phyloP scores from a whole-genome alignment of 2,329 filamentous ascomycete species.

The Sporothrix pseudoabietina region DNA sequence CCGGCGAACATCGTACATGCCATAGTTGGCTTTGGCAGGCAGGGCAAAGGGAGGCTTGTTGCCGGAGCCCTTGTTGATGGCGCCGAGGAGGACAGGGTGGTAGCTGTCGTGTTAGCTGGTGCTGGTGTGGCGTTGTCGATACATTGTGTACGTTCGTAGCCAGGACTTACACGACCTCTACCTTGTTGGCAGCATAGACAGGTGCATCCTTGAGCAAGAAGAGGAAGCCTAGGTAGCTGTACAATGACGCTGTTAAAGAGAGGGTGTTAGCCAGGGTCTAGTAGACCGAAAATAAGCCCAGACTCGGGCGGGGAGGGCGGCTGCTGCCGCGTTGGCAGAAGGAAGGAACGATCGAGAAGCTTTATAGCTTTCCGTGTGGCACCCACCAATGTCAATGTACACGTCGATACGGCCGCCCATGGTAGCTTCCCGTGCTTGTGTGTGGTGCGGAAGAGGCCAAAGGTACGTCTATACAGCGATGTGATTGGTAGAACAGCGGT shows the following conservation, averaged over 20 bases:
- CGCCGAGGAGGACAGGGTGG: conserved; percentile 71
- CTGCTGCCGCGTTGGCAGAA: background rate
- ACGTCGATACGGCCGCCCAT: conserved; percentile 36
- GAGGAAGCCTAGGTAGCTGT: conserved; percentile 59
- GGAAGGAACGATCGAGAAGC: conserved; percentile 6
- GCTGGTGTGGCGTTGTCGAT: background rate
- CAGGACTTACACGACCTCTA: conserved; percentile 65
- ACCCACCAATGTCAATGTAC: conserved; percentile 67
- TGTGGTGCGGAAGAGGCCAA: background rate
- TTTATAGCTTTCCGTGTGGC: background rate
- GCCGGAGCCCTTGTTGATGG: conserved; percentile 62
- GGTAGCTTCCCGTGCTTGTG: background rate
- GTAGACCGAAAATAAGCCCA: background rate
- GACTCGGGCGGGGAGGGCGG: background rate
- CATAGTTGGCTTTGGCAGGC: conserved; percentile 66
- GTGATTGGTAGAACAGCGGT: background rate
- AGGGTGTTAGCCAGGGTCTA: conserved; percentile 19
- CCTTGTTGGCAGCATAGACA: conserved; percentile 57
- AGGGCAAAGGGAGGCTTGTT: conserved; percentile 76
- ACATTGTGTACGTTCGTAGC: background rate
- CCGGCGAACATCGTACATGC: conserved; percentile 47
- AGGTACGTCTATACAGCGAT: background rate
- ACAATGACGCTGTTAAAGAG: conserved; percentile 60
- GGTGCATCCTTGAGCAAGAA: conserved; percentile 61
- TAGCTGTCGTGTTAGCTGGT: conserved; percentile 50